Base-by-base conservation (phyloP, 208 protist species). In the Trypanosoma theileri region DNA sequence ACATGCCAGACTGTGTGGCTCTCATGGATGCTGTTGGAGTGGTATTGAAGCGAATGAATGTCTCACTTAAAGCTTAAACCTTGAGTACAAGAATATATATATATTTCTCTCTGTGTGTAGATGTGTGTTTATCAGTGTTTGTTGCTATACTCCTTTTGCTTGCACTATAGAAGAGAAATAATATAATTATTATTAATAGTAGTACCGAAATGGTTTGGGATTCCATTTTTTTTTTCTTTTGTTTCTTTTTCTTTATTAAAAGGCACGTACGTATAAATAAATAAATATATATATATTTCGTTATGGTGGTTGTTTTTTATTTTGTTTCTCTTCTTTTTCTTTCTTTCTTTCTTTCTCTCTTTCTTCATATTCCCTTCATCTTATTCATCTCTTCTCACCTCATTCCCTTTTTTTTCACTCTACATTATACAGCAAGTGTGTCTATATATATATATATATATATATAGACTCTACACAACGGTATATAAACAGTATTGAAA, bases 1-100 rank as follows among this genome's bases (percentile, higher is more conserved):
- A 68, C 45, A 63, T 82, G 44, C 69, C 60, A 14, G 82, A 91
- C 55, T 80, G 75, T 54, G 58, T 73, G 51, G 79, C 79, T 11
- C 65, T 84, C 19, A 78, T 84, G 73, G 74, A 76, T 45, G 51
- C 69, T 22, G 74, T 84, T 11, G 62, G 59, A 24, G n/a, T 41
- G 16, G 79, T 84, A 1, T 64, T 84, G 17, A 54, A 50, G 17
- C 56, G 68, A 31, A 84, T 84, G 79, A 58, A 63, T 62, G 66
- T 84, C 3, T 66, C 45, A 46, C 40, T 80, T 28, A 61, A 59
- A 24, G 1, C 2, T 40, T 10, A 16, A 13, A n/a, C 17, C 6
- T 28, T 45, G 46, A 53, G 51, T 44, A 22, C 26, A 57, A 57
- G 21, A 63, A 31, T 48, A 48, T n/a, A 48, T n/a, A 48, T 48